Percentiles rank a stretch among this genome's conserved stretches.
Conservation (phyloP, 148 eudicot species). For the Rhododendron henanense region DNA sequence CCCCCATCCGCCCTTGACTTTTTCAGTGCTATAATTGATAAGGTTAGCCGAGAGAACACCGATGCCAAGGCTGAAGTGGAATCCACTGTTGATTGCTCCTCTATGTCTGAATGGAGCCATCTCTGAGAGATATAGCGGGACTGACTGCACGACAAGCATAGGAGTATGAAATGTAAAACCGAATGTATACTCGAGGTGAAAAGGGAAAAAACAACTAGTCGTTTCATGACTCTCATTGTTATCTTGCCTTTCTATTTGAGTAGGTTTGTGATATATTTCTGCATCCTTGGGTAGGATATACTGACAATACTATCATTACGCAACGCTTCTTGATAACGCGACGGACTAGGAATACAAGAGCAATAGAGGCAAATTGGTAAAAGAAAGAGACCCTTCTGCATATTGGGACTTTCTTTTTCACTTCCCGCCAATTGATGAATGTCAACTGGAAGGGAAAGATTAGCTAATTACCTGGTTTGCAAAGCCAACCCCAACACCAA, state of each 20-base stretch:
- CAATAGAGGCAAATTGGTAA: background rate
- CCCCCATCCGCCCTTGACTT: conserved; percentile 17
- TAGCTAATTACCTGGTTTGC: conserved; percentile 20
- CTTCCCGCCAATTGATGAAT: background rate
- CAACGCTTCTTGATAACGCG: background rate
- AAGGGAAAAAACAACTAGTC: background rate
- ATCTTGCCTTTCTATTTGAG: background rate
- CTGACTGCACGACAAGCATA: background rate
- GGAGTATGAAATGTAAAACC: background rate
- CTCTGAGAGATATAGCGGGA: conserved; percentile 13
- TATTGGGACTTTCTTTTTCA: background rate
- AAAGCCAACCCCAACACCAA: conserved; percentile 24
- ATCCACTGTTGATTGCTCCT: conserved; percentile 18
- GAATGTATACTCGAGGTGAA: background rate
- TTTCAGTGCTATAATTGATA: conserved; percentile 7
- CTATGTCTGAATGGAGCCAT: conserved; percentile 15
- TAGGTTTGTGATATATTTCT: background rate
- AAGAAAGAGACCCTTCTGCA: background rate
- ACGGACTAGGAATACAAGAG: background rate
- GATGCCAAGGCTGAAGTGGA: conserved; percentile 8
- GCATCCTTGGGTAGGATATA: background rate
- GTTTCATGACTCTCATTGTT: background rate
- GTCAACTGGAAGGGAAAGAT: background rate
- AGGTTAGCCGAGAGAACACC: conserved; percentile 11
- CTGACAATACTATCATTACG: background rate